These are phyloP conservation scores for Sistotremastrum niveocremeum DNA, from an alignment of 768 basidiomycete species.

Conservation along the genomic window DNA sequence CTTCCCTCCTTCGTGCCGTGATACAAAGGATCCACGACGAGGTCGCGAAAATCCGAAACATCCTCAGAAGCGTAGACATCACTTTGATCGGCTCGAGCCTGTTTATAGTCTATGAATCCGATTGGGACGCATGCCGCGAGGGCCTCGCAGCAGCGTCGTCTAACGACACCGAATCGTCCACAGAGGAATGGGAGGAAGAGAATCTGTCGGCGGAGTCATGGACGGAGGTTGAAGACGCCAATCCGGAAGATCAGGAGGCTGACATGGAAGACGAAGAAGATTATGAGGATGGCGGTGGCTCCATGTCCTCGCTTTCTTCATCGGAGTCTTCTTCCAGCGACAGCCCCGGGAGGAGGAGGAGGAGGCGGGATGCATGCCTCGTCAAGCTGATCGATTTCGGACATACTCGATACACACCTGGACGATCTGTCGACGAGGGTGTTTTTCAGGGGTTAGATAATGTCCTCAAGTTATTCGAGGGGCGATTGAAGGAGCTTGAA, in stretches of 20 bases:
- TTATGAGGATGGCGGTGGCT: no score
- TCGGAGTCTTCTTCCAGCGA: no score
- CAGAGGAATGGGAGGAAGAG: no score
- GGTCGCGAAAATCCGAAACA: constrained; percentile 34
- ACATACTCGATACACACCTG: constrained; percentile 57
- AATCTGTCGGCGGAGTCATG: no score
- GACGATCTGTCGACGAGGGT: constrained; percentile 66
- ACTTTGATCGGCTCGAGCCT: constrained; percentile 77
- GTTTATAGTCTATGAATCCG: constrained; percentile 69
- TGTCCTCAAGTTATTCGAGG: constrained; percentile 44
- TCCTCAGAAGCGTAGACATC: constrained; percentile 43
- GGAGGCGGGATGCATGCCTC: no score
- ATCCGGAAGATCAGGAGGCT: no score
- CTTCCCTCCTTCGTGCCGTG: constrained; percentile 38
- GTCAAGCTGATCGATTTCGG: constrained; percentile 86
- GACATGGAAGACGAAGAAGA: no score
- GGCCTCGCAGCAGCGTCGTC: no score
- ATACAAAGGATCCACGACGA: constrained; percentile 41
- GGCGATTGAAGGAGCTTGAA: constrained; percentile 34
- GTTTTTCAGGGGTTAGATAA: constrained; percentile 65
- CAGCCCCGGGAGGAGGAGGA: no score
- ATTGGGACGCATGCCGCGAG: constrained; percentile 22
- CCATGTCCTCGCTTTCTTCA: no score
- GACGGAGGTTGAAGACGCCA: no score
- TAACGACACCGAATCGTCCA: no score